Conservation (phyloP, 805 yeast genomes). For the Cyberlindnera mrakii region DNA sequence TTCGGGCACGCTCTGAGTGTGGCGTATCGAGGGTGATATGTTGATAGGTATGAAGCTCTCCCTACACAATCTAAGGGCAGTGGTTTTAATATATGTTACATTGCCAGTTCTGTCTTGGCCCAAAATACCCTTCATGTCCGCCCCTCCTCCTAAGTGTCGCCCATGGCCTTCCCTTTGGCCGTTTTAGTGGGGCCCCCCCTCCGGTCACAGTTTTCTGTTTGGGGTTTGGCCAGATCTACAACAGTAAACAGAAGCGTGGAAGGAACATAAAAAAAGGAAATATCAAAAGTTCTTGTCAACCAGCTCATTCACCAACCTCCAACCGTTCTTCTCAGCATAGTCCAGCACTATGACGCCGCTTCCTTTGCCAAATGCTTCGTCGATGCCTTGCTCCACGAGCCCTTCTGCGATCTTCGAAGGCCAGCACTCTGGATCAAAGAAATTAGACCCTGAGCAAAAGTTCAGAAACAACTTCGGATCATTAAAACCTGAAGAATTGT, state of each 20-base stretch:
- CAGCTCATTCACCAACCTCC: slow-evolving; percentile 47
- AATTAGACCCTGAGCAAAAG: slow-evolving; percentile 69
- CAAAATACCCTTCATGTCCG: no score
- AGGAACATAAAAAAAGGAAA: not conserved
- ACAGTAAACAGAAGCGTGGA: not conserved
- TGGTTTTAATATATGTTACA: no score
- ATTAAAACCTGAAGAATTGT: slow-evolving; percentile 35
- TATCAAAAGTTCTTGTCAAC: slow-evolving; percentile 43
- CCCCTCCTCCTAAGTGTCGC: no score
- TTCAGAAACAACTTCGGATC: slow-evolving; percentile 59
- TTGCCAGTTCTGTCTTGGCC: no score
- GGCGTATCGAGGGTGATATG: no score
- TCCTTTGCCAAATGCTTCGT: slow-evolving; percentile 45
- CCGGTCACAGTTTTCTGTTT: not conserved
- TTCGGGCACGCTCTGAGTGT: no score
- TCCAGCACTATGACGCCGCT: slow-evolving; percentile 65
- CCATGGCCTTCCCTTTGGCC: not conserved
- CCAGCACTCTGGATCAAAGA: slow-evolving; percentile 69
- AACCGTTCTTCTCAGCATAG: slow-evolving; percentile 54
- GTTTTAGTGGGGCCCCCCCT: not conserved
- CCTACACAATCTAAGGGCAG: no score
- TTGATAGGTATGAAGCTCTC: no score
- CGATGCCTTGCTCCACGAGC: slow-evolving; percentile 36
- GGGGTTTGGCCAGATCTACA: not conserved
- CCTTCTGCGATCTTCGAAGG: slow-evolving; percentile 60